A percentile compares a stretch with the other conserved stretches of the same genome.
These are phyloP conservation scores for Leccinum angustisporum DNA, from an alignment of 1,284 basidiomycete species.

Conservation along the genomic window DNA sequence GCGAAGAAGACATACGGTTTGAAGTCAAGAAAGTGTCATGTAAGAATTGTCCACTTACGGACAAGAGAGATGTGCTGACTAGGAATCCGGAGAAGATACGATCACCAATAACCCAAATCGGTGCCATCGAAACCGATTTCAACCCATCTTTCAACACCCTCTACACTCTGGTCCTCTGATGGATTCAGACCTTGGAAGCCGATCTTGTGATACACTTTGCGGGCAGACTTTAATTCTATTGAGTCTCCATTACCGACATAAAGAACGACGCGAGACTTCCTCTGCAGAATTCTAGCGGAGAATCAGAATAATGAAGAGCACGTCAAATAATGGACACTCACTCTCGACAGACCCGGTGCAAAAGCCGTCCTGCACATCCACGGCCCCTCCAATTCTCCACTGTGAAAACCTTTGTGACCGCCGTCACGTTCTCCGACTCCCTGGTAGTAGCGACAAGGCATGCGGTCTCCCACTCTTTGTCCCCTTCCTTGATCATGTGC, in stretches of 20 bases:
- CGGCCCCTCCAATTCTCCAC: slow-evolving; percentile 38
- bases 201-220: slow-evolving; percentile 46
- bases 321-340: slow-evolving; percentile 21
- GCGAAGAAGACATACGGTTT: neutral
- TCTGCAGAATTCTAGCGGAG: slow-evolving; percentile 29
- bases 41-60: neutral
- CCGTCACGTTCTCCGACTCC: slow-evolving; percentile 40
- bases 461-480: slow-evolving; percentile 43
- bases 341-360: slow-evolving; percentile 42
- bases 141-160: slow-evolving; percentile 44
- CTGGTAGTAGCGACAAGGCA: slow-evolving; percentile 60
- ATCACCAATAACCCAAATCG: slow-evolving; percentile 49
- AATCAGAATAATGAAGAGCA: slow-evolving; percentile 7
- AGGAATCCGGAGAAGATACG: neutral
- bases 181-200: slow-evolving; percentile 47
- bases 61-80: neutral
- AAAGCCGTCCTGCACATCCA: slow-evolving; percentile 47
- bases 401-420: slow-evolving; percentile 53
- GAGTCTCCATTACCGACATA: slow-evolving; percentile 42
- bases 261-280: slow-evolving; percentile 43
- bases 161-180: slow-evolving; percentile 19
- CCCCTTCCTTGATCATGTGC: slow-evolving; percentile 41
- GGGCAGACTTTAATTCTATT: slow-evolving; percentile 41
- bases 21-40: neutral
- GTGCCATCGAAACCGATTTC: slow-evolving; percentile 53